phyloP scores from a whole-genome alignment of 1,139 yeast species.

The Nematodospora anomalae region DNA sequence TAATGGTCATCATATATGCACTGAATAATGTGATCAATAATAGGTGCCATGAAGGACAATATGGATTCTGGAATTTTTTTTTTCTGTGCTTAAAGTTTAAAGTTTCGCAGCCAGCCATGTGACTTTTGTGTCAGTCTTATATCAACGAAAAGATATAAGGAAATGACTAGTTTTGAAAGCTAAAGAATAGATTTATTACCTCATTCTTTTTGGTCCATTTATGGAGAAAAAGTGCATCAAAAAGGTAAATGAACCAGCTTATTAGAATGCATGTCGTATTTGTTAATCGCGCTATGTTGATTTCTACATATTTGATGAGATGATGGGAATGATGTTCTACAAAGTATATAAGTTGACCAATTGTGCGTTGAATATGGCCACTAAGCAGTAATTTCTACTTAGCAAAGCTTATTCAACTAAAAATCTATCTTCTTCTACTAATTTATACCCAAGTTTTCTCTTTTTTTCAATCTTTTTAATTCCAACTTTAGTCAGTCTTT shows the following conservation, averaged over 20 bases:
- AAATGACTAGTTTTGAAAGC: too few species aligned
- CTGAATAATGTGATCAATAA: neutral
- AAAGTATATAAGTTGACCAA: neutral
- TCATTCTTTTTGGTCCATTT: neutral
- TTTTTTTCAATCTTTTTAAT: slow-evolving; percentile 16
- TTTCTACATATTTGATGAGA: too few species aligned
- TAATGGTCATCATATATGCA: neutral
- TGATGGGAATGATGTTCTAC: too few species aligned
- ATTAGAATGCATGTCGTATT: neutral
- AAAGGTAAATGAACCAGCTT: slow-evolving; percentile 8
- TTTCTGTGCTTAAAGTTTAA: slow-evolving; percentile 2
- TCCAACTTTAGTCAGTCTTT: slow-evolving; percentile 26
- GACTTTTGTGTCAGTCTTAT: slow-evolving; percentile 8
- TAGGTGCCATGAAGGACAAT: neutral
- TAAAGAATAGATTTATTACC: neutral
- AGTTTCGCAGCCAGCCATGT: slow-evolving; percentile 24
- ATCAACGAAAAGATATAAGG: too few species aligned
- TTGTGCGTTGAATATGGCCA: neutral
- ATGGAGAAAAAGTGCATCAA: slow-evolving; percentile 1
- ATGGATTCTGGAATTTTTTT: too few species aligned
- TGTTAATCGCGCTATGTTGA: too few species aligned
- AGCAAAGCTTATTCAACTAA: slow-evolving; percentile 1
- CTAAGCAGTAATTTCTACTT: too few species aligned
- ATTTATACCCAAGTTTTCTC: slow-evolving; percentile 4
- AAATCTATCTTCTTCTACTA: too few species aligned